These are phyloP conservation scores for Neofusicoccum kwambonambiense DNA, from an alignment of 2,329 filamentous ascomycete genomes.

Conservation along the genomic window DNA sequence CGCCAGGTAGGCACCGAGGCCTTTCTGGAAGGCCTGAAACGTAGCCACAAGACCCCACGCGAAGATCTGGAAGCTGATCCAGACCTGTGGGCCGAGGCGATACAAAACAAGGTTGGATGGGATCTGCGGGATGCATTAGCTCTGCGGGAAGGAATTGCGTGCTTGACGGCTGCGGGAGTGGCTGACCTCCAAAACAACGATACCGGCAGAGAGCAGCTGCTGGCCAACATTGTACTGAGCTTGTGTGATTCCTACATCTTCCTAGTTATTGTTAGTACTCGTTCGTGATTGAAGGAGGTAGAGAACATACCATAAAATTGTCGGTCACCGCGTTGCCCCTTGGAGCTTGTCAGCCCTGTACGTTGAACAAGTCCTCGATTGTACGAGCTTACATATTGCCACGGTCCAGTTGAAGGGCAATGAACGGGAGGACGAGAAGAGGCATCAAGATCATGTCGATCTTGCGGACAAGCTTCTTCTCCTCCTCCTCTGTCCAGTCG, in stretches of 20 bases:
- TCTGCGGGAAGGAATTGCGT: not conserved
- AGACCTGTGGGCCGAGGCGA: conserved; percentile 37
- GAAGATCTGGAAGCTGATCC: conserved; percentile 41
- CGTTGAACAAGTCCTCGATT: no score
- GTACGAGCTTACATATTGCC: conserved; percentile 25
- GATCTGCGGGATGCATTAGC: conserved; percentile 14
- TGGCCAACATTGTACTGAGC: conserved; percentile 35
- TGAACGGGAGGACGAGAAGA: conserved; percentile 32
- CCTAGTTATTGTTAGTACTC: not conserved
- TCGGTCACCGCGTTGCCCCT: conserved; percentile 29
- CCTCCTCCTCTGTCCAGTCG: conserved; percentile 28
- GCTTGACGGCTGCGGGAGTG: not conserved
- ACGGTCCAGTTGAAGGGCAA: conserved; percentile 33
- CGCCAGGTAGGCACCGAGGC: conserved; percentile 37
- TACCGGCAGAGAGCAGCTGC: conserved; percentile 34
- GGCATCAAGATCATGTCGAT: conserved; percentile 34
- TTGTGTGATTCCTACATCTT: conserved; percentile 32
- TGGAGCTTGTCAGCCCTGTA: not conserved
- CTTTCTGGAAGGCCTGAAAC: conserved; percentile 43
- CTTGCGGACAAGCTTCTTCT: conserved; percentile 30
- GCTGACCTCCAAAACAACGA: conserved; percentile 30
- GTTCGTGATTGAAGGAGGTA: no score
- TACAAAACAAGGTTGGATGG: conserved; percentile 25
- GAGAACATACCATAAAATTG: conserved; percentile 24
- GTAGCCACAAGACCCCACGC: conserved; percentile 40